Evolutionary conservation across 495 filamentous ascomycete species (phyloP).

Genomic region (Lineolata rhizophorae): DNA sequence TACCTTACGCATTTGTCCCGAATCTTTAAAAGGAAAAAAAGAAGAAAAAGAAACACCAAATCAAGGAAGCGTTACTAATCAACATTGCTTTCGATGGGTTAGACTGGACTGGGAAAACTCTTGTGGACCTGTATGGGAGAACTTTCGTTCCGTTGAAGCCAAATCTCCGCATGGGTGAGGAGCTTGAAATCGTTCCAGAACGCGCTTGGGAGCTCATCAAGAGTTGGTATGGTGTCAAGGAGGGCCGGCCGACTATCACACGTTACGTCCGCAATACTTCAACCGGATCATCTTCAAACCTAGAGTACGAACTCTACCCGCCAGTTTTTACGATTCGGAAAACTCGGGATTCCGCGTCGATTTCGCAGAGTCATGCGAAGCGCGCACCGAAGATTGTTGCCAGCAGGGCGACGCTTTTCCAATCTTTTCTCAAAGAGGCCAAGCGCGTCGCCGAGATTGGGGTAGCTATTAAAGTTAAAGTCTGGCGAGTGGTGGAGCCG

Average conservation of each 20-base stretch:
- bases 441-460: slow-evolving; percentile 46
- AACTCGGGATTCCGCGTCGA: slow-evolving; percentile 34
- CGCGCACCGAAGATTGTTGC: slow-evolving; percentile 37
- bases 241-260: slow-evolving; percentile 48
- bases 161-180: slow-evolving; percentile 34
- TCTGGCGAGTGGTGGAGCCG: slow-evolving; percentile 47
- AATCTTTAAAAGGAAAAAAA: too few species aligned
- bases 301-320: slow-evolving; percentile 68
- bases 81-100: too few species aligned
- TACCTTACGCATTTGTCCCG: background rate
- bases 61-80: too few species aligned
- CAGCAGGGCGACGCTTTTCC: slow-evolving; percentile 41
- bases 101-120: too few species aligned
- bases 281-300: slow-evolving; percentile 28
- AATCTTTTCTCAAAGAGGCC: slow-evolving; percentile 49
- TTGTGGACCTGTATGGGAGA: slow-evolving; percentile 27
- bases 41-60: too few species aligned
- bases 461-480: slow-evolving; percentile 45
- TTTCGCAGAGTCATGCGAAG: slow-evolving; percentile 33
- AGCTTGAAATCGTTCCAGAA: slow-evolving; percentile 58
- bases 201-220: slow-evolving; percentile 64
- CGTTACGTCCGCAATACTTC: slow-evolving; percentile 58
- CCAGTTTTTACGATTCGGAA: slow-evolving; percentile 75
- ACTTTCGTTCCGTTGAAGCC: slow-evolving; percentile 57
- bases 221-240: slow-evolving; percentile 57